Evolutionary conservation across 192 early-diverging fungal genomes (phyloP).

Genomic region (Umbelopsis ramanniana): DNA sequence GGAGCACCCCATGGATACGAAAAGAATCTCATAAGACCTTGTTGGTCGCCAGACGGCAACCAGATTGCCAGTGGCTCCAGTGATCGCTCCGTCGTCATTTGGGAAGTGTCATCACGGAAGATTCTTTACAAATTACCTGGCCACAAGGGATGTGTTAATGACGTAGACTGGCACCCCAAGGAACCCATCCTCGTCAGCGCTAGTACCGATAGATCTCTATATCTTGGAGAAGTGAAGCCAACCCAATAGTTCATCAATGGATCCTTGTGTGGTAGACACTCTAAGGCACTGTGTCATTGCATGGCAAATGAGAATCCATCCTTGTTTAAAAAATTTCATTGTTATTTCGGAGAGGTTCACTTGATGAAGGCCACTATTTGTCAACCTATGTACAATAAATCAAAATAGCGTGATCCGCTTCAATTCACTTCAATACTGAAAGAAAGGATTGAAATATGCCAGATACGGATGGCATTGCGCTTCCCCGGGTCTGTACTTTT

Average conservation of each 20-base stretch:
- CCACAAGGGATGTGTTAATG: conserved; percentile 92
- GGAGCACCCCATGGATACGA: conserved; percentile 97
- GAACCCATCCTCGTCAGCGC: conserved; percentile 86
- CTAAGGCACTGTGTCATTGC: not conserved
- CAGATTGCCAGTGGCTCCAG: conserved; percentile 86
- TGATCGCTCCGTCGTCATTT: conserved; percentile 90
- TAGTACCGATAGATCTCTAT: conserved; percentile 89
- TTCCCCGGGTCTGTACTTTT: not conserved
- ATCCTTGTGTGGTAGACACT: not conserved
- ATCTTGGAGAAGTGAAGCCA: conserved; percentile 82
- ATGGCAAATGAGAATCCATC: not conserved
- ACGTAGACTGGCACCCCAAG: conserved; percentile 90
- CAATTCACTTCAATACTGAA: not conserved
- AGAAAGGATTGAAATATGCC: too few species aligned
- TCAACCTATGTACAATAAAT: conserved; percentile 21
- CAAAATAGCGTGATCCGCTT: conserved; percentile 1
- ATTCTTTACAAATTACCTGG: conserved; percentile 95
- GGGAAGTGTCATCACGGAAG: conserved; percentile 77
- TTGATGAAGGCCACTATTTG: not conserved
- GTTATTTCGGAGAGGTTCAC: not conserved
- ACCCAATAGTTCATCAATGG: conserved; percentile 12
- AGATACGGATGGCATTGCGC: too few species aligned
- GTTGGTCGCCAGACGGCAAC: conserved; percentile 85
- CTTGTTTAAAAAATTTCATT: not conserved
- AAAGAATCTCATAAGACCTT: conserved; percentile 88